Evolutionary conservation across 768 basidiomycete species (phyloP), one percentile per base, ranked within the genome.

Genomic region (Podaxis sp.): DNA sequence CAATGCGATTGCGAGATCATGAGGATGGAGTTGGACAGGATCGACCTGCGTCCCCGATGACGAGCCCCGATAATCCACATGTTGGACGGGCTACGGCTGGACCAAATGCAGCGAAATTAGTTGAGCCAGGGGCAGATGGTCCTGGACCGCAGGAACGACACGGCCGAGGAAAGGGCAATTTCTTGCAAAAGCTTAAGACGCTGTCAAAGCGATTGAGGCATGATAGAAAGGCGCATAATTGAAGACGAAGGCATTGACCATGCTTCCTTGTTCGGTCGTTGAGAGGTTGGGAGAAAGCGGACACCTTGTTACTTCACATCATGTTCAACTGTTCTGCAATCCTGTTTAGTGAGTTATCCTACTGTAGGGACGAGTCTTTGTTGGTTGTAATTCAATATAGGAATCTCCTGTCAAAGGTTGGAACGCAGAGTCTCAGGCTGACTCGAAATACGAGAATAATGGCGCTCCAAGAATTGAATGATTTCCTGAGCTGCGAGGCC

Each of bases 201-300:
- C 56, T 54, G 54, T 62, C 61, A 20, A 62, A 56, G 55, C 56
- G 55, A 24, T 26, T 62, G 44, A 55, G 53, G n/a, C 60, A 62
- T n/a, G 46, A 56, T 30, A 49, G 48, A n/a, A 62, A 62, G 30
- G 38, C 51, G 13, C 26, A 53, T 15, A 60, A 53, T 17, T 51
- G 49, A 51, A 26, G 22, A 8, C 12, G 20, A 24, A 24, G 26
- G 26, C 49, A 28, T 50, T 50, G 20, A n/a, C 12, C 17, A 17
- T 0, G 44, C 15, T n/a, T 8, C 15, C 44, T 46, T 46, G 44
- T 20, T 46, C 20, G 44, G 44, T 17, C 5, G 7, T 46, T 20
- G 49, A 24, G 41, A 20, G 49, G 22, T 28, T 26, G 12, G 13
- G 49, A 5, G 15, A n/a, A 50, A 50, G 26, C 10, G 44, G 44